Conservation (phyloP, 2,329 filamentous ascomycete genomes). For the Aspergillus novoparasiticus region DNA sequence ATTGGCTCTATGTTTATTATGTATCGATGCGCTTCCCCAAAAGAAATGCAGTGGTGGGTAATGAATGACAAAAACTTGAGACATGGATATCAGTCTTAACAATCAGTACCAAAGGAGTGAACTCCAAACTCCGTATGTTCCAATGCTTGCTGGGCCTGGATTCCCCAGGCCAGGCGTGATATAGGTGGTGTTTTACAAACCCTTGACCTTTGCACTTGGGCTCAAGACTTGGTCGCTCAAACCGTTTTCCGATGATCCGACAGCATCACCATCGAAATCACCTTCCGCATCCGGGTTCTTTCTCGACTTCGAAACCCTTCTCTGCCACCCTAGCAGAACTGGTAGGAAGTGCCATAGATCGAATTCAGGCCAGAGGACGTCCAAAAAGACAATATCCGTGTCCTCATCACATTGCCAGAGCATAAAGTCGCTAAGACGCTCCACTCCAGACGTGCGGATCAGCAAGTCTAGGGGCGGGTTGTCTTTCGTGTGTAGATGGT, state of each 20-base stretch:
- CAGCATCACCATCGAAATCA: conserved; percentile 57
- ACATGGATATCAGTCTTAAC: conserved; percentile 9
- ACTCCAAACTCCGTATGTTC: conserved; percentile 13
- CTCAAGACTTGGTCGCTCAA: conserved; percentile 20
- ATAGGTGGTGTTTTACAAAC: conserved; percentile 25
- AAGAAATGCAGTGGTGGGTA: not conserved
- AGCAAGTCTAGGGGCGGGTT: conserved; percentile 89
- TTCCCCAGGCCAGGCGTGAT: not conserved
- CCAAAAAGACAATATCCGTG: conserved; percentile 88
- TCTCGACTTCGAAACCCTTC: conserved; percentile 64
- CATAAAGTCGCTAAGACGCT: conserved; percentile 95
- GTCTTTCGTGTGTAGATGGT: conserved; percentile 84
- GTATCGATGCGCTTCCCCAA: not conserved
- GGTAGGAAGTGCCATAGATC: conserved; percentile 92
- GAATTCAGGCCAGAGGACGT: conserved; percentile 95
- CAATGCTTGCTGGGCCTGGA: not conserved
- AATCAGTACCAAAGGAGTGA: not conserved
- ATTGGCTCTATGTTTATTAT: not conserved
- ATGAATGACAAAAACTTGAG: conserved; percentile 4
- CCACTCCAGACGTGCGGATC: conserved; percentile 88
- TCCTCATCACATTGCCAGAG: conserved; percentile 96
- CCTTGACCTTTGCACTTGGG: conserved; percentile 32
- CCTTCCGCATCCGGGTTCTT: conserved; percentile 62
- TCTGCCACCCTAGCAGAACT: conserved; percentile 87
- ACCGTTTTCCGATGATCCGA: conserved; percentile 30